phyloP scores from a whole-genome alignment of 495 filamentous ascomycete genomes.

The Aspergillus saccharolyticus region DNA sequence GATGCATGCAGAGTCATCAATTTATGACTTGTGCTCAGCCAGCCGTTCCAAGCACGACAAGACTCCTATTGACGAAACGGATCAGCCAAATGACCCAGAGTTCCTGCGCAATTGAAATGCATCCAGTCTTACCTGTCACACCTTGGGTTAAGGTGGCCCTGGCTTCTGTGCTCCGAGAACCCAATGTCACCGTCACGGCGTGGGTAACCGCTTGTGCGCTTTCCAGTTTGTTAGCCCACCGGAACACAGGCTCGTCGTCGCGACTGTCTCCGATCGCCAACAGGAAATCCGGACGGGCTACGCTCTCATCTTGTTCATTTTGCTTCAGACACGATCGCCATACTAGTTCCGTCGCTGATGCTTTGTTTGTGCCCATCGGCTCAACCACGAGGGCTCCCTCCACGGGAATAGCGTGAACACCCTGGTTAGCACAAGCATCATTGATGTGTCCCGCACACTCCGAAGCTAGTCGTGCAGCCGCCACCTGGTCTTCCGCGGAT shows the following conservation, averaged over 20 bases:
- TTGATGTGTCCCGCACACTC: slow-evolving; percentile 92
- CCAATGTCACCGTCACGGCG: slow-evolving; percentile 77
- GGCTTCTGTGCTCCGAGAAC: slow-evolving; percentile 81
- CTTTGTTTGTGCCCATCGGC: slow-evolving; percentile 75
- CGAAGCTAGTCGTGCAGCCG: slow-evolving; percentile 69
- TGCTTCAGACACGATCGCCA: slow-evolving; percentile 53
- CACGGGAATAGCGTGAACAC: slow-evolving; percentile 77
- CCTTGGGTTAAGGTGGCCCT: slow-evolving; percentile 80
- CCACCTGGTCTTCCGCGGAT: slow-evolving; percentile 66
- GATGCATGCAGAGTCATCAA: not conserved
- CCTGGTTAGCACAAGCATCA: slow-evolving; percentile 76
- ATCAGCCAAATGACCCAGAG: slow-evolving; percentile 7
- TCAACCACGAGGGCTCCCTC: slow-evolving; percentile 77
- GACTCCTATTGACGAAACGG: slow-evolving; percentile 5
- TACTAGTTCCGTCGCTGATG: slow-evolving; percentile 65
- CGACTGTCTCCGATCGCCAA: slow-evolving; percentile 83
- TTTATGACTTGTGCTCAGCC: slow-evolving; percentile 3
- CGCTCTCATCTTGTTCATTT: slow-evolving; percentile 26
- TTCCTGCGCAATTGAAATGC: not conserved
- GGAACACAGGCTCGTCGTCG: slow-evolving; percentile 88
- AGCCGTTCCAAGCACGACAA: slow-evolving; percentile 11
- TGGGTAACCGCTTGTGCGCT: slow-evolving; percentile 52
- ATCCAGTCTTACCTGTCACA: slow-evolving; percentile 70
- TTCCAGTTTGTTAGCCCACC: slow-evolving; percentile 78
- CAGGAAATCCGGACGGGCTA: slow-evolving; percentile 64